phyloP scores from a whole-genome alignment of 192 early-diverging fungal genomes.

The Coemansia sp. region DNA sequence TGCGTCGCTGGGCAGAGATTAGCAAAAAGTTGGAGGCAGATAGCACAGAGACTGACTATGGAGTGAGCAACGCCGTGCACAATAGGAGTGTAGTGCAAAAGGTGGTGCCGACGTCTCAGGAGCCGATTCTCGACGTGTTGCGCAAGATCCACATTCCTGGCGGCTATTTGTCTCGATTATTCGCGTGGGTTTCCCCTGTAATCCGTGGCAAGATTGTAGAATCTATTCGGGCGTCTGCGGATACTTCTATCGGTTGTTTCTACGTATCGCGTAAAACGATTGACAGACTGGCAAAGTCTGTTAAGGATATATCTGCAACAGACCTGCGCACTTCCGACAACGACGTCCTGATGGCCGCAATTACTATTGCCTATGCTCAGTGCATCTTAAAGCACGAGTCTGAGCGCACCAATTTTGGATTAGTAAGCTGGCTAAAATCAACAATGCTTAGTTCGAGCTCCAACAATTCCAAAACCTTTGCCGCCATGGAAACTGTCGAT shows the following conservation, averaged over 20 bases:
- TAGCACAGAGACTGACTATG: background rate
- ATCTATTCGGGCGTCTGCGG: background rate
- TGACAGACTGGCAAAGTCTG: background rate
- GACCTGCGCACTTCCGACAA: conserved; percentile 10
- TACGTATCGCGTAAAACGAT: background rate
- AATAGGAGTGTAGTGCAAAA: background rate
- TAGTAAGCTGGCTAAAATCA: background rate
- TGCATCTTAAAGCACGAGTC: background rate
- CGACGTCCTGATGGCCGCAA: conserved; percentile 11
- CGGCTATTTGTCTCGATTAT: background rate
- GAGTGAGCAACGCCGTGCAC: background rate
- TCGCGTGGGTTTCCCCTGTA: conserved; percentile 16
- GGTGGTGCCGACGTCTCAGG: background rate
- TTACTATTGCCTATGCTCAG: conserved; percentile 11
- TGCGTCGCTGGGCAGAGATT: conserved; percentile 15
- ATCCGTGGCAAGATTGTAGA: conserved; percentile 4
- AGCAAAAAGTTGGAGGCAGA: background rate
- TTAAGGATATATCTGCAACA: background rate
- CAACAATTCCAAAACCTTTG: background rate
- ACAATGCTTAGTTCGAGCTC: background rate
- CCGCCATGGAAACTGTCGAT: background rate
- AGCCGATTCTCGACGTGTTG: background rate
- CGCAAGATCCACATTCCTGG: background rate
- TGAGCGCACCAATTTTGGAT: background rate
- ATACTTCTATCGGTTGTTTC: conserved; percentile 8